Conservation (phyloP, 1,284 basidiomycete genomes). For the Rhizoctonia solani region DNA sequence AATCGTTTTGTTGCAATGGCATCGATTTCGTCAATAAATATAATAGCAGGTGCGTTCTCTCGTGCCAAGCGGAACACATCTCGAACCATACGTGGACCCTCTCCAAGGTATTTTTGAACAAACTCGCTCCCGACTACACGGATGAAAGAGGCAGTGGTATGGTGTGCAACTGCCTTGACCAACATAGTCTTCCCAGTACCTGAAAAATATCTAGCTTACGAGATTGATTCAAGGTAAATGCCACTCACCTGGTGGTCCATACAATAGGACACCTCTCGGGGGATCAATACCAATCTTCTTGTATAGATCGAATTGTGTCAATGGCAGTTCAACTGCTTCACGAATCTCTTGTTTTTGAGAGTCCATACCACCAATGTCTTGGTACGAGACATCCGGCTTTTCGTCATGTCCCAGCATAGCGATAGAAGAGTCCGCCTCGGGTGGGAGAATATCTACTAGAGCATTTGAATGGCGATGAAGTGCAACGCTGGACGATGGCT, state of each 20-base stretch:
- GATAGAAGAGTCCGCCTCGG: conserved; percentile 98
- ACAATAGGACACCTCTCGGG: conserved; percentile 89
- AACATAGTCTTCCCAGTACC: conserved; percentile 99
- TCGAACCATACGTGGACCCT: conserved; percentile 99
- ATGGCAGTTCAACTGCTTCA: conserved; percentile 97
- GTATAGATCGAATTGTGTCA: conserved; percentile 97
- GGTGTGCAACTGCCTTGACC: conserved; percentile 97
- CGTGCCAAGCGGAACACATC: conserved; percentile 98
- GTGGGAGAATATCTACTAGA: conserved; percentile 96
- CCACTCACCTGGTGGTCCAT: conserved; percentile 83
- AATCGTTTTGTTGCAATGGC: conserved; percentile 99
- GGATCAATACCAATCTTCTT: conserved; percentile 99
- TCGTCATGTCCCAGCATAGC: conserved; percentile 92
- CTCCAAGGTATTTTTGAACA: conserved; percentile 99
- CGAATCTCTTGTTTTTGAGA: conserved; percentile 98
- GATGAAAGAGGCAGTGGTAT: conserved; percentile 97
- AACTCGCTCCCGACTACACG: conserved; percentile 98
- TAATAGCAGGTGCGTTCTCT: conserved; percentile 97
- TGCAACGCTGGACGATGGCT: conserved; percentile 96
- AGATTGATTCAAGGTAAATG: background rate
- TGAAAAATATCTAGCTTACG: conserved; percentile 47
- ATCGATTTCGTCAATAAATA: conserved; percentile 99
- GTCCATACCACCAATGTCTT: conserved; percentile 97
- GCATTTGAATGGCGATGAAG: conserved; percentile 99
- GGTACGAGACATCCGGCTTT: conserved; percentile 88